A percentile compares a stretch with the other conserved stretches of the same genome.
phyloP scores from a whole-genome alignment of 495 filamentous ascomycete species.

The Mycothermus thermophilus region DNA sequence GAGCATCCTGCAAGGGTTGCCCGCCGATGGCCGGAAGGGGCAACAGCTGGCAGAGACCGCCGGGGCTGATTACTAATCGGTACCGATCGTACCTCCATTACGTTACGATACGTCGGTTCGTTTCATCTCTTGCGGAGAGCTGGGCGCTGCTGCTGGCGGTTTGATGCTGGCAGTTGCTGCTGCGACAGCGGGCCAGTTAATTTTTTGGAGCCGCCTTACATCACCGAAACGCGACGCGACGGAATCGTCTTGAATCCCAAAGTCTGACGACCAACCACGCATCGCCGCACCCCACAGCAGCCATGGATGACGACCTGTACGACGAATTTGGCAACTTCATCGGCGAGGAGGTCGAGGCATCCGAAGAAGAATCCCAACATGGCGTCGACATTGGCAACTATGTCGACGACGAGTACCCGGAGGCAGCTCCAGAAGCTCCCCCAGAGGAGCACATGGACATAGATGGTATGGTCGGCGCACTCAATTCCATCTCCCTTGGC shows the following conservation, averaged over 20 bases:
- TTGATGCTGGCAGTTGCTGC: not conserved
- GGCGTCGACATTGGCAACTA: constrained; percentile 64
- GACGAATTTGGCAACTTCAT: constrained; percentile 29
- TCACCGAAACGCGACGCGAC: constrained; percentile 8
- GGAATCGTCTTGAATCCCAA: too few species aligned
- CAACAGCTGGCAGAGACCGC: too few species aligned
- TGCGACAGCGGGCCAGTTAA: not conserved
- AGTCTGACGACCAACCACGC: not conserved
- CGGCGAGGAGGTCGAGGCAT: constrained; percentile 71
- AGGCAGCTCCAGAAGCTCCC: constrained; percentile 44
- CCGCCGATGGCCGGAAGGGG: not conserved
- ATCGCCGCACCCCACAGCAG: constrained; percentile 4
- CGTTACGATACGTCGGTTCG: too few species aligned
- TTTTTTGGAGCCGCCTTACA: constrained; percentile 11
- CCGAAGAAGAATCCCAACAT: constrained; percentile 69
- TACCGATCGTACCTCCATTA: too few species aligned
- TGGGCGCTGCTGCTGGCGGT: too few species aligned
- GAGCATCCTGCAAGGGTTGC: not conserved
- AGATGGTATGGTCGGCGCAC: constrained; percentile 44
- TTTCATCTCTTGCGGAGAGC: constrained; percentile 1
- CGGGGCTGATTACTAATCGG: too few species aligned
- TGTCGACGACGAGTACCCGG: constrained; percentile 61
- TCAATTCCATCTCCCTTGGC: constrained; percentile 5
- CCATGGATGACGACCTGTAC: constrained; percentile 25
- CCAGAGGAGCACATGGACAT: constrained; percentile 89